These are phyloP conservation scores for Penicillium sp. DNA, from an alignment of 2,329 filamentous ascomycete species.

Conservation along the genomic window DNA sequence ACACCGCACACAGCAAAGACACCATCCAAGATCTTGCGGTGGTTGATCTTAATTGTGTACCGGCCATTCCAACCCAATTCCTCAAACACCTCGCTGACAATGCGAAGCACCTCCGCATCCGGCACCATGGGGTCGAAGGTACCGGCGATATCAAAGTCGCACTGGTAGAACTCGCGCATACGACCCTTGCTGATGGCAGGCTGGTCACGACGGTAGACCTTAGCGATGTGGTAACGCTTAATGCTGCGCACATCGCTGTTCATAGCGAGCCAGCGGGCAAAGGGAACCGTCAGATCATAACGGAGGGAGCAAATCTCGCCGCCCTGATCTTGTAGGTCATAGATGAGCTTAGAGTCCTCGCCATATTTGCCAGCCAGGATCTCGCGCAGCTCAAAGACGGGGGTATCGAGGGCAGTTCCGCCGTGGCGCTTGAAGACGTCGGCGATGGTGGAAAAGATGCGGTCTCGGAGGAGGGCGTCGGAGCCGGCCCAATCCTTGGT, in stretches of 20 bases:
- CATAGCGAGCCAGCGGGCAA: constrained; percentile 92
- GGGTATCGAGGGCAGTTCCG: constrained; percentile 77
- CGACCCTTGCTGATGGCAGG: constrained; percentile 87
- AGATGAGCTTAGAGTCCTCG: constrained; percentile 90
- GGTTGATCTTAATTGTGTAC: constrained; percentile 92
- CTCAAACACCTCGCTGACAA: constrained; percentile 84
- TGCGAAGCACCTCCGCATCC: constrained; percentile 85
- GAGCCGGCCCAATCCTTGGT: constrained; percentile 84
- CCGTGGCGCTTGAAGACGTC: constrained; percentile 84
- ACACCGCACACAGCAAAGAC: constrained; percentile 92
- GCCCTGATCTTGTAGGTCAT: constrained; percentile 85
- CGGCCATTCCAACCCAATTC: constrained; percentile 72
- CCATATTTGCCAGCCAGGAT: constrained; percentile 90
- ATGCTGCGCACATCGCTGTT: constrained; percentile 80
- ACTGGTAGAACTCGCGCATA: constrained; percentile 97
- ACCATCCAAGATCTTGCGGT: constrained; percentile 91
- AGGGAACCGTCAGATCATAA: constrained; percentile 87
- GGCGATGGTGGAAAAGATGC: constrained; percentile 76
- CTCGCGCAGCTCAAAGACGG: constrained; percentile 84
- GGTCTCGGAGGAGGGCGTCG: constrained; percentile 79
- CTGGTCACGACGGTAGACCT: constrained; percentile 83
- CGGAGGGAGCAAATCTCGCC: constrained; percentile 83
- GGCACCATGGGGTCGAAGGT: constrained; percentile 86
- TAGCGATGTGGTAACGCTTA: constrained; percentile 94
- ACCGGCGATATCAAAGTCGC: constrained; percentile 94